A percentile compares a stretch with the other conserved stretches of the same genome.
Evolutionary conservation across 2,329 filamentous ascomycete species (phyloP).

Genomic region (Thelonectria blattea): DNA sequence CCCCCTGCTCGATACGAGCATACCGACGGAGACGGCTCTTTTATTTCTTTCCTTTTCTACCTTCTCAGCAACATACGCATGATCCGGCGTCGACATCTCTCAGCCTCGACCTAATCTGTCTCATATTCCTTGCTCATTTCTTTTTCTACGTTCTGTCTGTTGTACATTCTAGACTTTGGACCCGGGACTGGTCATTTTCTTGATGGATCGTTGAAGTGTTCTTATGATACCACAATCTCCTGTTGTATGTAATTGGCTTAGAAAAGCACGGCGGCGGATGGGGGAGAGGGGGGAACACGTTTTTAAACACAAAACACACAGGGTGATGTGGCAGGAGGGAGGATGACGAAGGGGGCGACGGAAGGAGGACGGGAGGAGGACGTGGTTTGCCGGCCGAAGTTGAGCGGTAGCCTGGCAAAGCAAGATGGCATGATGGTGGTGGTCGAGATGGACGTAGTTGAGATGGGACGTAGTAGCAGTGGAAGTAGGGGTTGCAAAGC

Average conservation of each 20-base stretch:
- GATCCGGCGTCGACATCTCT: conserved; percentile 39
- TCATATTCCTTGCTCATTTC: conserved; percentile 37
- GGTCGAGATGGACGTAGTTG: conserved; percentile 4
- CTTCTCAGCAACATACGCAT: conserved; percentile 35
- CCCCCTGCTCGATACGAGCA: not conserved
- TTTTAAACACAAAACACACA: conserved; percentile 19
- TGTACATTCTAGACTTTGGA: conserved; percentile 45
- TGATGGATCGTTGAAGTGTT: conserved; percentile 33
- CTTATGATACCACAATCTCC: conserved; percentile 42
- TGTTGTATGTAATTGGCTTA: conserved; percentile 41
- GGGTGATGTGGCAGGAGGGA: conserved; percentile 21
- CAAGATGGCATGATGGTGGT: conserved; percentile 26
- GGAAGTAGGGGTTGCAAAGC: conserved; percentile 31
- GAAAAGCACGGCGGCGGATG: conserved; percentile 26
- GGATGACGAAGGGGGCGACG: conserved; percentile 13
- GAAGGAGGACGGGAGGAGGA: conserved; percentile 18
- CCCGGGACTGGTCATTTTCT: conserved; percentile 40
- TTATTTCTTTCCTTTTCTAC: conserved; percentile 26
- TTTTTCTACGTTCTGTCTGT: conserved; percentile 33
- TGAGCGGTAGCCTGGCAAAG: conserved; percentile 24
- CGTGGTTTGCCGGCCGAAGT: conserved; percentile 29
- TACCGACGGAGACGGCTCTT: not conserved
- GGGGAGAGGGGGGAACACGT: conserved; percentile 11
- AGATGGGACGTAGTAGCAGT: conserved; percentile 13
- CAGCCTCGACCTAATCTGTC: conserved; percentile 42